A percentile compares a stretch with the other conserved stretches of the same genome.
Conservation (phyloP, 2,329 filamentous ascomycete genomes). For the Cercospora sp. region DNA sequence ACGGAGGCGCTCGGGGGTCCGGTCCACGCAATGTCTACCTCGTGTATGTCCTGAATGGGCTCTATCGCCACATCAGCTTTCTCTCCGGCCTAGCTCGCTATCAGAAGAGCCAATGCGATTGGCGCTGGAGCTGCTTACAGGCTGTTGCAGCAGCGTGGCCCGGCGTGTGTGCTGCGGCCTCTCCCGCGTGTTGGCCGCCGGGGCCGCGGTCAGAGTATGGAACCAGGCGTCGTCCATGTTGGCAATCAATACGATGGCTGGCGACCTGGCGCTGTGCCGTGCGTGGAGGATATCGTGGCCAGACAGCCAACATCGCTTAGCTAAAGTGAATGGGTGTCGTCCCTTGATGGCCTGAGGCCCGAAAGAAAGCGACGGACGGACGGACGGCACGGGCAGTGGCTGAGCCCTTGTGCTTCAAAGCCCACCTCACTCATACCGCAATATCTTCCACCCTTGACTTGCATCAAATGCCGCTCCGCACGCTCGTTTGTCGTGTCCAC, state of each 20-base stretch:
- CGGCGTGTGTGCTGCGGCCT: constrained; percentile 62
- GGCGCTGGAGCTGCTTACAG: constrained; percentile 47
- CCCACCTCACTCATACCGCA: background rate
- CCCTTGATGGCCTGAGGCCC: background rate
- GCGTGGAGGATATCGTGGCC: background rate
- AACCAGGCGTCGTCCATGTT: constrained; percentile 75
- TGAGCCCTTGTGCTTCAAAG: background rate
- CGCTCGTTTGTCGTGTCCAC: background rate
- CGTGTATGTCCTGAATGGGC: constrained; percentile 56
- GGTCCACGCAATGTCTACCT: constrained; percentile 53
- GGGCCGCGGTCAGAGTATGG: constrained; percentile 60
- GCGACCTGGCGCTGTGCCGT: constrained; percentile 3
- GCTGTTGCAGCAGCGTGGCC: constrained; percentile 64
- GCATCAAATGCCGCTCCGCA: background rate
- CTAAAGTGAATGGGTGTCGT: background rate
- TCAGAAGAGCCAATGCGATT: constrained; percentile 41
- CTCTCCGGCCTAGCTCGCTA: constrained; percentile 54
- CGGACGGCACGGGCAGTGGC: background rate
- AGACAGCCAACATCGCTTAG: background rate
- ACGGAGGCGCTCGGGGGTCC: constrained; percentile 68
- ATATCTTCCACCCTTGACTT: background rate
- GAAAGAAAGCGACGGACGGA: background rate
- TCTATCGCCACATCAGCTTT: constrained; percentile 57
- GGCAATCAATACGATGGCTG: background rate
- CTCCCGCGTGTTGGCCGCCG: constrained; percentile 52